A percentile compares a stretch with the other conserved stretches of the same genome.
Evolutionary conservation across 371 early-diverging fungal species (phyloP).

Genomic region (Saksenaea vasiformis): DNA sequence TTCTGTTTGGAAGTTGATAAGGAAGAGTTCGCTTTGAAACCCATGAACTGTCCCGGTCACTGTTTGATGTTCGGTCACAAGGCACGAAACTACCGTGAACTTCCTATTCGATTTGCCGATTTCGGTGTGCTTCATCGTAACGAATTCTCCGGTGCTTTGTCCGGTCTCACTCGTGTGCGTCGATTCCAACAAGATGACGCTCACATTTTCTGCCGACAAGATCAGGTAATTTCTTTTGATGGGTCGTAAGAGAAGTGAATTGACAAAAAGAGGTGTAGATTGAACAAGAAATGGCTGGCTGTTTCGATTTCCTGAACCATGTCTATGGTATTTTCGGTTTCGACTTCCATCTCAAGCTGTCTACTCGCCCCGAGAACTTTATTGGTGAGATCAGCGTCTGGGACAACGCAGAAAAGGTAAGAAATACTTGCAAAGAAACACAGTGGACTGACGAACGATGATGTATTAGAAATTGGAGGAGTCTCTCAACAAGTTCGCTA

Average conservation of each 20-base stretch:
- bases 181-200: slow-evolving; percentile 99
- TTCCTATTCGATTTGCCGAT: slow-evolving; percentile 98
- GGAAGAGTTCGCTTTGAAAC: slow-evolving; percentile 95
- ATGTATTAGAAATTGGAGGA: slow-evolving; percentile 76
- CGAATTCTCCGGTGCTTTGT: slow-evolving; percentile 96
- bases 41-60: slow-evolving; percentile 99
- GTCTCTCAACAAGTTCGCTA: slow-evolving; percentile 76
- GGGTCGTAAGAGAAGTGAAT: not conserved
- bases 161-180: slow-evolving; percentile 98
- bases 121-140: slow-evolving; percentile 99
- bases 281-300: slow-evolving; percentile 75
- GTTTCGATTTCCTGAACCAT: slow-evolving; percentile 82
- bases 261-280: slow-evolving; percentile 31
- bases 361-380: slow-evolving; percentile 98
- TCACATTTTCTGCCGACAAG: slow-evolving; percentile 96
- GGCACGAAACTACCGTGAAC: slow-evolving; percentile 94
- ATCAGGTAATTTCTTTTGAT: slow-evolving; percentile 62
- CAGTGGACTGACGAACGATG: slow-evolving; percentile 74
- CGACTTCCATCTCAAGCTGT: slow-evolving; percentile 88
- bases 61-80: slow-evolving; percentile 96
- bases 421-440: slow-evolving; percentile 37
- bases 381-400: slow-evolving; percentile 95
- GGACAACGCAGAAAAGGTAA: slow-evolving; percentile 92
- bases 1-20: slow-evolving; percentile 91
- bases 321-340: slow-evolving; percentile 94